These are phyloP conservation scores for Warburgia ugandensis DNA, from an alignment of 164 flowering plant species.

Conservation along the genomic window DNA sequence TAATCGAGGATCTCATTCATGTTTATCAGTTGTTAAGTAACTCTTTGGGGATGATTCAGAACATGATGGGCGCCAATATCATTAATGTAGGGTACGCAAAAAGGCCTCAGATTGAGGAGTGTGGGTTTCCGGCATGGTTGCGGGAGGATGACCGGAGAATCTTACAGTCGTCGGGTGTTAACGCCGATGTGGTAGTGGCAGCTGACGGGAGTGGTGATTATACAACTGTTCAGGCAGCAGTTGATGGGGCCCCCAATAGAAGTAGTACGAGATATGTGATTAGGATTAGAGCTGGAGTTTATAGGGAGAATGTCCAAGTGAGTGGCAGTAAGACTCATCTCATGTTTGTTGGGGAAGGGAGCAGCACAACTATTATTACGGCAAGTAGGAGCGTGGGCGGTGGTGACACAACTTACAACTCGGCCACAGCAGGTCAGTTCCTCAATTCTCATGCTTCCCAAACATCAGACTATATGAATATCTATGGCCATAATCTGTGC, in stretches of 20 bases:
- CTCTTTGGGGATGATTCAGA: conserved; percentile 8
- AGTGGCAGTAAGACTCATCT: conserved; percentile 48
- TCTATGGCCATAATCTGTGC: too few species aligned
- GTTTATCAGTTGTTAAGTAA: conserved; percentile 6
- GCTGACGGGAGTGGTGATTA: conserved; percentile 78
- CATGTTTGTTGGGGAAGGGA: conserved; percentile 51
- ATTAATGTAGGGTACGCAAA: neutral
- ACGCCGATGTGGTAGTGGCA: conserved; percentile 52
- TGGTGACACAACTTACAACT: conserved; percentile 54
- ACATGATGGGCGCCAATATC: neutral
- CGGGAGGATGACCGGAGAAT: conserved; percentile 6
- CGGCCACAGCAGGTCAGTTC: conserved; percentile 63
- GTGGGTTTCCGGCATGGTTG: conserved; percentile 7
- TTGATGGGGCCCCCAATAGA: conserved; percentile 65
- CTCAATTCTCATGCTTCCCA: too few species aligned
- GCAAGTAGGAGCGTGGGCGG: conserved; percentile 37
- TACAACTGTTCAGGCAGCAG: conserved; percentile 62
- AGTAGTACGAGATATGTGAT: conserved; percentile 58
- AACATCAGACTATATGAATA: too few species aligned
- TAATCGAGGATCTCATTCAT: neutral
- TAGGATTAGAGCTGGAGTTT: conserved; percentile 39
- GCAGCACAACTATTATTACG: conserved; percentile 34
- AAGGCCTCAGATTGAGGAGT: neutral
- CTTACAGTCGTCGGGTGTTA: neutral
- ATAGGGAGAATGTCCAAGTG: conserved; percentile 47